A percentile compares a stretch with the other conserved stretches of the same genome.
Conservation (phyloP, 2,329 filamentous ascomycete genomes). For the Incumbomyces lentus region DNA sequence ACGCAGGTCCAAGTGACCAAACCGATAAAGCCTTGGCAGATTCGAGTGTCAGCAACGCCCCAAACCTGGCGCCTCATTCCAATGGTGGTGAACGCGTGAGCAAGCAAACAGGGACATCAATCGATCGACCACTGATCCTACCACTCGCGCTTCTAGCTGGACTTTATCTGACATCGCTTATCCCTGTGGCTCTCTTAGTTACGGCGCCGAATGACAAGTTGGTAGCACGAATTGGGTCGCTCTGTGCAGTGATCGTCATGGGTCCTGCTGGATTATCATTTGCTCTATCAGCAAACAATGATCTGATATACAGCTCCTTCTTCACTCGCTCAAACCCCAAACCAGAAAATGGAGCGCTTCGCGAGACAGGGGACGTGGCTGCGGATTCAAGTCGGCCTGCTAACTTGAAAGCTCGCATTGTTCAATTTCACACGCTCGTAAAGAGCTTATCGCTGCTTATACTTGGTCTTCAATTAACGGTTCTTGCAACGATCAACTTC, state of each 20-base stretch:
- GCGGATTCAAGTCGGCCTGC: constrained; percentile 6
- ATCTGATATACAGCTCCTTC: background rate
- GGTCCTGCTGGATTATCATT: constrained; percentile 39
- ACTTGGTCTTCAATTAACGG: constrained; percentile 81
- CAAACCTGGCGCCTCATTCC: constrained; percentile 1
- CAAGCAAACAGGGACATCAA: constrained; percentile 16
- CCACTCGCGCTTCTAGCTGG: constrained; percentile 61
- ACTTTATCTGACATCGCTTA: constrained; percentile 64
- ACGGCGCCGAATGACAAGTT: constrained; percentile 38
- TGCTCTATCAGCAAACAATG: constrained; percentile 24
- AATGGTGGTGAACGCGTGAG: constrained; percentile 9
- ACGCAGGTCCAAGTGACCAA: constrained; percentile 19
- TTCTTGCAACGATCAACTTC: constrained; percentile 93
- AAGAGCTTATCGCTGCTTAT: constrained; percentile 89
- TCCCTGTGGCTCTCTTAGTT: constrained; percentile 84
- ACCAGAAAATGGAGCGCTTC: background rate
- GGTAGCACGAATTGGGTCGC: constrained; percentile 37
- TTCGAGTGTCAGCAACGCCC: background rate
- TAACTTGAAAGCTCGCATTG: constrained; percentile 5
- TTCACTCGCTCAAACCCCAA: background rate
- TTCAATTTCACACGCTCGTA: constrained; percentile 51
- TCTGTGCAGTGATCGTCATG: constrained; percentile 24
- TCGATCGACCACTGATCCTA: constrained; percentile 33
- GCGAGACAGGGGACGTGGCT: background rate
- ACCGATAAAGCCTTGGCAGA: background rate